Evolutionary conservation across 331 rosid species (phyloP).

Genomic region (Rhamnella rubrinervis): DNA sequence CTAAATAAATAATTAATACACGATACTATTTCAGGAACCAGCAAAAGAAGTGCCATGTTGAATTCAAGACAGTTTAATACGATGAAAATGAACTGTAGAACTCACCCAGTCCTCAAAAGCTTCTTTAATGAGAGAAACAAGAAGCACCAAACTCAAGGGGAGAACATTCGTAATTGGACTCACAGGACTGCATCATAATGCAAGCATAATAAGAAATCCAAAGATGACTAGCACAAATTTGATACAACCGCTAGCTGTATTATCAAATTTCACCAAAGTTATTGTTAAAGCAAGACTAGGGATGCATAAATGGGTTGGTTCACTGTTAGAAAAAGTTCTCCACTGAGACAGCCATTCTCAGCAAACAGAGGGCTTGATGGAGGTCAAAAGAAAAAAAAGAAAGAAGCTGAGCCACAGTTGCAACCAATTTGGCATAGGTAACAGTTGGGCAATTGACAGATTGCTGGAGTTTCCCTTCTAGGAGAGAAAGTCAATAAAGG

Average conservation of each 20-base stretch:
- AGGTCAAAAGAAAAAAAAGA: too few species aligned
- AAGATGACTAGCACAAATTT: constrained; percentile 1
- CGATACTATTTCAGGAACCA: neutral
- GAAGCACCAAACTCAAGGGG: constrained; percentile 83
- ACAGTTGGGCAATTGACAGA: too few species aligned
- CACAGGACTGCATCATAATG: constrained; percentile 72
- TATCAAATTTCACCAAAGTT: constrained; percentile 10
- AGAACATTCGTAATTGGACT: constrained; percentile 86
- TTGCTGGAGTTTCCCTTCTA: too few species aligned
- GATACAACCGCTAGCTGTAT: neutral
- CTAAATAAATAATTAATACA: too few species aligned
- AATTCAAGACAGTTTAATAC: constrained; percentile 13
- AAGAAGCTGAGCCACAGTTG: too few species aligned
- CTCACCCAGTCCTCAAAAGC: constrained; percentile 98
- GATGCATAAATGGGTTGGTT: too few species aligned
- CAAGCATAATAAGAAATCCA: constrained; percentile 1
- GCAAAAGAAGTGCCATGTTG: neutral
- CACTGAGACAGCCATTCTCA: too few species aligned
- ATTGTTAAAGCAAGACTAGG: neutral
- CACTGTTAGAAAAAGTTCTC: too few species aligned
- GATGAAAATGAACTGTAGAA: constrained; percentile 21
- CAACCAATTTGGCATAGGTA: too few species aligned
- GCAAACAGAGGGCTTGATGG: too few species aligned
- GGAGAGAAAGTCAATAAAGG: too few species aligned
- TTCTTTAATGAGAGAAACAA: constrained; percentile 84